Evolutionary conservation across 2,329 filamentous ascomycete genomes (phyloP).

Genomic region (Neofusicoccum parvum): DNA sequence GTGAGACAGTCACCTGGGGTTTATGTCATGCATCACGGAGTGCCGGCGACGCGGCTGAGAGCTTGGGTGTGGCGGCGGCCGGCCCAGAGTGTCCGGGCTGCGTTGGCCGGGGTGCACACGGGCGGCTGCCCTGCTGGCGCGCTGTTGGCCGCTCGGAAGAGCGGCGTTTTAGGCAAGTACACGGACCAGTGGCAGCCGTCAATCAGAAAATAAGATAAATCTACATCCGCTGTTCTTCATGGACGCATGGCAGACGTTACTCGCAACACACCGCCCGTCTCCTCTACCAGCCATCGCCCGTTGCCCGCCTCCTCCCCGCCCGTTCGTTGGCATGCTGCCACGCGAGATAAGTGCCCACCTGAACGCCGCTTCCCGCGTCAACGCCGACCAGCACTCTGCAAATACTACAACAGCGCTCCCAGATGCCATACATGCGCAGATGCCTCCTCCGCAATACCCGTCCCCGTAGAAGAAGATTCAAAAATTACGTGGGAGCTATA

Average conservation of each 20-base stretch:
- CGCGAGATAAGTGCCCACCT: neutral
- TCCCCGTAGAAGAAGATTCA: slow-evolving; percentile 11
- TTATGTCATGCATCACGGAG: neutral
- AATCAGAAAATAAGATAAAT: neutral
- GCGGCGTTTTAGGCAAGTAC: neutral
- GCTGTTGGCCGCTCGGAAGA: neutral
- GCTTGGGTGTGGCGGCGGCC: slow-evolving; percentile 1
- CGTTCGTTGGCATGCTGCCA: neutral
- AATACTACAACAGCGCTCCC: slow-evolving; percentile 20
- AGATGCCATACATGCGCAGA: slow-evolving; percentile 19
- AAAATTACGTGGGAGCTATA: slow-evolving; percentile 19
- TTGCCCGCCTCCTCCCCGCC: neutral
- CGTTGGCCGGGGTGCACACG: neutral
- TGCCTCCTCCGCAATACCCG: slow-evolving; percentile 8
- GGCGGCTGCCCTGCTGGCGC: neutral
- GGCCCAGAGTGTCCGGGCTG: neutral
- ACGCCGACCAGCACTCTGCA: slow-evolving; percentile 3
- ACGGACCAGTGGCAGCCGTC: neutral
- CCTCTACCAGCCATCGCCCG: neutral
- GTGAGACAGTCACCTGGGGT: neutral
- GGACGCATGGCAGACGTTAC: slow-evolving; percentile 12
- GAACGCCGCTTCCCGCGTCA: slow-evolving; percentile 10
- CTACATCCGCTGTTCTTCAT: slow-evolving; percentile 4
- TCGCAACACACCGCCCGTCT: neutral
- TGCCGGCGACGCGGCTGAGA: neutral